Base-by-base conservation (phyloP, 768 basidiomycete genomes). In the Xerocomellus intermedius region DNA sequence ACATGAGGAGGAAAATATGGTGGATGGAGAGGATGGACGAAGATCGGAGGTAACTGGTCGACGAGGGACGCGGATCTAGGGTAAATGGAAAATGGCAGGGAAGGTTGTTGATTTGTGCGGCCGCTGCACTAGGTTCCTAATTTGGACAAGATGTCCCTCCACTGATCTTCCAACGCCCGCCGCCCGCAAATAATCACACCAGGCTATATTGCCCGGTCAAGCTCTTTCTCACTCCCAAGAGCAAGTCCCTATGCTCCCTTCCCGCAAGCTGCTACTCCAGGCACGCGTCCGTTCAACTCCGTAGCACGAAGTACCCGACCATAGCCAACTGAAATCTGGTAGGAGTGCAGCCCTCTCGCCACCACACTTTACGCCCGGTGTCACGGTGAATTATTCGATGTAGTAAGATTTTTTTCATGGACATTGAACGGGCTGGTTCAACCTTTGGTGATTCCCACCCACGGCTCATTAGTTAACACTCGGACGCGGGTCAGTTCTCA, bases 1-100 rank as follows among this genome's bases (percentile, higher is more conserved):
- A 70, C 64, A 73, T 71, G 55, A 33, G 5, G 26, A 30, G 21
- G 3, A 2, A 42, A n/a, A 14, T 41, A 28, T 14, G 19, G n/a
- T 46, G 7, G n/a, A n/a, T 38, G 17, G 17, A 39, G 42, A 10
- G 49, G 43, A 47, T 42, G 42, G 47, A 30, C 5, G 48, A 39
- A 22, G 56, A 62, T 67, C 50, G 38, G 43, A 17, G 24, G 14
- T 22, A 13, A 26, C 9, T 8, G 43, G 45, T 26, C 21, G 41
- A 54, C 35, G 52, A 50, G 24, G 14, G 42, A 50, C 51, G 24
- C 52, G 42, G 54, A 56, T 57, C 65, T 46, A 59, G 54, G 57
- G 39, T 49, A 44, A 56, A 61, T 60, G 58, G 50, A 48, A 61
- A 58, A 39, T 36, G 43, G 47, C 35, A 37, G 4, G 39, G 54